Evolutionary conservation across 2,329 filamentous ascomycete genomes (phyloP), one percentile per base, ranked within the genome.

Genomic region (Alternaria ethzedia): DNA sequence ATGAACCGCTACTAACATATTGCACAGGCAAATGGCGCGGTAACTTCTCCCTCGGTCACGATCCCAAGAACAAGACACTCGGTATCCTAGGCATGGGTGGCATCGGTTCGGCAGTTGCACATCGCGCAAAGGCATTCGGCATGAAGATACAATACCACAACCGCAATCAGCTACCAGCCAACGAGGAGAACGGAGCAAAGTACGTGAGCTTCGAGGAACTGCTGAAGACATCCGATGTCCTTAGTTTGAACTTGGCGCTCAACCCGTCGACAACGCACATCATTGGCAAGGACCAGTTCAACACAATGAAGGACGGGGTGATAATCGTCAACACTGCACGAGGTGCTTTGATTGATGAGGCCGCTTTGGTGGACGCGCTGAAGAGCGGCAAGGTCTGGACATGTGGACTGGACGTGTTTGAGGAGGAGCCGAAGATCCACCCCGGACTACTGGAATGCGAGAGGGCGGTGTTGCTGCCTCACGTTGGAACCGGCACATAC

Each of bases 111-210:
- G 83, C 84, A 7, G 81, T 84, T 10, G 82, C 81, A 23, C 74
- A 76, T 21, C 82, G 85, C 45, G 86, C 85, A 4, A 82, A 82
- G 28, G 83, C 83, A 0, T 87, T 88, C 65, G 87, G 86, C 45
- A 86, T 89, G 81, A 80, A 79, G 62, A 82, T 88, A n/a, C 83
- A 85, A 64, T 89, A 89, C 72, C 86, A 89, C 79, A 89, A 88
- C 75, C 83, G 83, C 8, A 75, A 74, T 17, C 81, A 70, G 25
- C 62, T 81, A 50, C 67, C 77, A n/a, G 81, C 10, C 56, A 80
- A 20, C 66, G 81, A 59, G 56, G 81, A 84, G 50, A 81, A 81
- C 25, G 78, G 80, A 32, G 84, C 85, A 0, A 80, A 81, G 47
- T 87, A 88, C 67, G 86, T 88, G 4, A 82, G 81, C 8, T 88